Evolutionary conservation across 352 stramenopile genomes (phyloP), one percentile per base, ranked within the genome.

Genomic region (Globisporangium paroecandrum): DNA sequence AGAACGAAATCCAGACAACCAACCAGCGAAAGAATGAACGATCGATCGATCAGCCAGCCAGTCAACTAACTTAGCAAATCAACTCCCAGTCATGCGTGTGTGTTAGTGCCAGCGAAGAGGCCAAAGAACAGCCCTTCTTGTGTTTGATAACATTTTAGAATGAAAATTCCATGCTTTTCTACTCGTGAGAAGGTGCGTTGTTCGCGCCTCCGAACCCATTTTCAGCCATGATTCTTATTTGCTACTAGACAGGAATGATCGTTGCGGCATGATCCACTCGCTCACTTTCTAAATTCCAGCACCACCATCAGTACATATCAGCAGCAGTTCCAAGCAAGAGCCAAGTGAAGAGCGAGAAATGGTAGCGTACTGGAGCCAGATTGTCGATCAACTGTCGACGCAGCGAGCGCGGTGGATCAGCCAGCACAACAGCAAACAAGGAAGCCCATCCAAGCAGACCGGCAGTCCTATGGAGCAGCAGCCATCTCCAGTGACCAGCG

Each of bases 351-450:
- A 36, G n/a, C 18, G 25, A 8, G 32, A 43, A 7, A 69, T 69
- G 63, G 20, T 41, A 41, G 56, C 41, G 38, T 68, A 68, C 41
- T 68, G 63, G 63, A 62, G 22, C 54, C 54, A 68, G 2, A 10
- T 63, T 43, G n/a, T 68, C 4, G 34, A 8, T 8, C 54, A 68
- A 9, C n/a, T 68, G 20, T 41, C 63, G 4, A 59, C 32, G 38
- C 63, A 54, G 3, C 63, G 63, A n/a, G 29, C 38, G 12, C 63
- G 63, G 5, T 68, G 63, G 63, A 41, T 58, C n/a, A 38, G 20
- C 9, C 54, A 57, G 18, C n/a, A 38, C 38, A 27, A 5, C 9
- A 25, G 20, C 18, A 22, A 38, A 15, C 59, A 12, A 6, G 18
- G 43, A n/a, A 49, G 41, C 41, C 43, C 43, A 18, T 47, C n/a